These are phyloP conservation scores for Trichoderma aggressivum DNA, from an alignment of 2,329 filamentous ascomycete genomes.

Conservation along the genomic window DNA sequence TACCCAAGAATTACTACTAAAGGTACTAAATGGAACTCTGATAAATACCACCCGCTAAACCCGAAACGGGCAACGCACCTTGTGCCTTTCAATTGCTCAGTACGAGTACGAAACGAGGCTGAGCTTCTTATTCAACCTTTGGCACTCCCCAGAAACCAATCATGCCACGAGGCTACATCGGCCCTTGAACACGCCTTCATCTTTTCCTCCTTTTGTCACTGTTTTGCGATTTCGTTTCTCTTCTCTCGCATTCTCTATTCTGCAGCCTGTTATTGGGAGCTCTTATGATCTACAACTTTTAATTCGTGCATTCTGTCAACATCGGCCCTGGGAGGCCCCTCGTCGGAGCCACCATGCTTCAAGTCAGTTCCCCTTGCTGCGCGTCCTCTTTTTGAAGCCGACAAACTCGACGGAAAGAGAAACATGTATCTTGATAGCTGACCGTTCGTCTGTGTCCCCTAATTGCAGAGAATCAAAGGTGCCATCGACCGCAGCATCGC, in stretches of 20 bases:
- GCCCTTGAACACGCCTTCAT: not conserved
- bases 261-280: not conserved
- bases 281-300: conserved; percentile 1
- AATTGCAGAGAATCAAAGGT: conserved; percentile 68
- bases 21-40: too few relatives aligned
- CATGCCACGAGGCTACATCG: not conserved
- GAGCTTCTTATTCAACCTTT: not conserved
- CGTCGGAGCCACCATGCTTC: conserved; percentile 28
- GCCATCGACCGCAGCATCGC: conserved; percentile 84
- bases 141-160: not conserved
- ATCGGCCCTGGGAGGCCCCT: not conserved
- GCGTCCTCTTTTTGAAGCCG: not conserved
- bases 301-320: not conserved
- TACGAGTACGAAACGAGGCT: not conserved
- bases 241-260: not conserved
- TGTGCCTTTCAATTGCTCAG: not conserved
- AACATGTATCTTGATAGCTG: not conserved
- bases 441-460: not conserved
- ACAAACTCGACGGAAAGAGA: not conserved
- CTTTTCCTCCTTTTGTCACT: not conserved
- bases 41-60: not conserved
- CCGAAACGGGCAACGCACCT: not conserved
- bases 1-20: not conserved
- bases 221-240: not conserved
- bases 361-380: conserved; percentile 26